phyloP scores from a whole-genome alignment of 441 rosid species.

The Pelargonium cotyledonis region DNA sequence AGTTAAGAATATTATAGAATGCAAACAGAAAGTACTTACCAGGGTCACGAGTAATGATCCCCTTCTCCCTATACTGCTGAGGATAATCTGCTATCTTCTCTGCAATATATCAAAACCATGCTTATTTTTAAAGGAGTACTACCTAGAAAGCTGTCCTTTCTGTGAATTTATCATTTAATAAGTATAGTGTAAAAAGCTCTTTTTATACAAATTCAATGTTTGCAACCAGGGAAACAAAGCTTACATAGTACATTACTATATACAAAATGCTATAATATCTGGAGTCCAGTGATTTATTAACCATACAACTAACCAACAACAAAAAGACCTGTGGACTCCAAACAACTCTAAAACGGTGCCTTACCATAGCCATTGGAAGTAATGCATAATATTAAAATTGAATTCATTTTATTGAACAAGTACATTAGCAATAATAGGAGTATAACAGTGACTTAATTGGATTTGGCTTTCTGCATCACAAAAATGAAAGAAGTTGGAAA shows the following conservation, averaged over 20 bases:
- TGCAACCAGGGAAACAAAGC: not conserved
- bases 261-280: not conserved
- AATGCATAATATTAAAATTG: too few species aligned
- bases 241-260: not conserved
- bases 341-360: not conserved
- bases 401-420: not conserved
- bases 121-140: not conserved
- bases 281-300: not conserved
- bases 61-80: slow-evolving; percentile 41
- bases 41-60: slow-evolving; percentile 31
- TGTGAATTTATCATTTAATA: not conserved
- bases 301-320: not conserved
- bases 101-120: slow-evolving; percentile 20
- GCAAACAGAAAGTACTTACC: slow-evolving; percentile 33
- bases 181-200: not conserved
- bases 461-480: not conserved
- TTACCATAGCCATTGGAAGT: too few species aligned
- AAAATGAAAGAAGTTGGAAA: not conserved
- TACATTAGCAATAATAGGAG: not conserved
- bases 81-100: slow-evolving; percentile 53
- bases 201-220: not conserved
- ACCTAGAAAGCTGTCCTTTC: not conserved
- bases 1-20: slow-evolving; percentile 11
- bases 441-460: not conserved
- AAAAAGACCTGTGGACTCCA: not conserved